Percentiles rank a stretch among this genome's conserved stretches.
Conservation (phyloP, 345 rosid genomes). For the Populus simonii region DNA sequence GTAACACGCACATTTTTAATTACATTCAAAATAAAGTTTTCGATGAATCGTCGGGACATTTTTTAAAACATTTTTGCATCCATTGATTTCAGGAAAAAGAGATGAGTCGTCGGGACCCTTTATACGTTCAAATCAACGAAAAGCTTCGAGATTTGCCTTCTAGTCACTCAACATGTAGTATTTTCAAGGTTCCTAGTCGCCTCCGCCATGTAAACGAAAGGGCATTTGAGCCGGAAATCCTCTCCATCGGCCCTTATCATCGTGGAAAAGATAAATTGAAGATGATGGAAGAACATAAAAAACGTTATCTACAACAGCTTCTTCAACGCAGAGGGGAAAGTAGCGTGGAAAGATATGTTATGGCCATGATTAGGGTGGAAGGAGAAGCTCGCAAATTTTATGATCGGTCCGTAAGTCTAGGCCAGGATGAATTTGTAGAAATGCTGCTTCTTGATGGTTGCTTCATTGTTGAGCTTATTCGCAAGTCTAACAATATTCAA, state of each 20-base stretch:
- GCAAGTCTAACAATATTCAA: not conserved
- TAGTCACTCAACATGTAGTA: not conserved
- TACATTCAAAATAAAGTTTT: too few species aligned
- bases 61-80: not conserved
- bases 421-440: conserved; percentile 12
- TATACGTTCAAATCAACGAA: not conserved
- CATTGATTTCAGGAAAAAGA: not conserved
- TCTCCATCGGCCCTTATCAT: conserved; percentile 12
- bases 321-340: not conserved
- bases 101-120: not conserved
- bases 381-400: conserved; percentile 25
- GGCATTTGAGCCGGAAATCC: conserved; percentile 7
- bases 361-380: conserved; percentile 14
- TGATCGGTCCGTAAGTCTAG: not conserved
- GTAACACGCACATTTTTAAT: too few species aligned
- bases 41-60: too few species aligned
- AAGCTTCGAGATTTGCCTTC: not conserved
- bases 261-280: not conserved
- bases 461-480: conserved; percentile 18
- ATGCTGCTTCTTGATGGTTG: conserved; percentile 36
- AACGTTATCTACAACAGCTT: not conserved
- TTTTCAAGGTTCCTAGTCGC: not conserved
- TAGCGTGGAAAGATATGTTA: not conserved
- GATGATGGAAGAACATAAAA: conserved; percentile 18
- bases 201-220: not conserved